phyloP scores from a whole-genome alignment of 306 rosid genomes.

The Sphenostylis stenocarpa region DNA sequence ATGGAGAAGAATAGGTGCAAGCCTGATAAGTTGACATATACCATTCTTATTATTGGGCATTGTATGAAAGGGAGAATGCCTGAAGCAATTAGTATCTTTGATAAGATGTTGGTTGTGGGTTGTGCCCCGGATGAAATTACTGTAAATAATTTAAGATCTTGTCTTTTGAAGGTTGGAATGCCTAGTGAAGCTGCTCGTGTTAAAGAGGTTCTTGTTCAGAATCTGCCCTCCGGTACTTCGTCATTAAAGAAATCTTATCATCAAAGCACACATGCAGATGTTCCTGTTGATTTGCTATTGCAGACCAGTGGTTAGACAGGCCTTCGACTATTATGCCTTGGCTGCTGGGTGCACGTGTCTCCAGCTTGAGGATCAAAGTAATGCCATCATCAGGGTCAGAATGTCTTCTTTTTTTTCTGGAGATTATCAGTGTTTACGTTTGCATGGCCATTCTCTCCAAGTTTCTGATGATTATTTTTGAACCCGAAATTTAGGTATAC shows the following conservation, averaged over 20 bases:
- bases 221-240: not conserved
- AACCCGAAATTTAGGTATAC: not conserved
- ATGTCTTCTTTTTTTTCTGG: not conserved
- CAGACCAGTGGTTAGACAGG: not conserved
- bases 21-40: slow-evolving; percentile 11
- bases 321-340: not conserved
- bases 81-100: slow-evolving; percentile 7
- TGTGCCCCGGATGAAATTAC: slow-evolving; percentile 7
- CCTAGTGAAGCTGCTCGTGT: not conserved
- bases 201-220: not conserved
- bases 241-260: not conserved
- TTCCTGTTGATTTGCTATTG: not conserved
- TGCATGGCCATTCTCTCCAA: not conserved
- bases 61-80: slow-evolving; percentile 11
- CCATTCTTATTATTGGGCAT: slow-evolving; percentile 20
- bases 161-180: slow-evolving; percentile 10
- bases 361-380: not conserved
- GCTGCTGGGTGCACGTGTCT: not conserved
- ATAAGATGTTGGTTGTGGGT: slow-evolving; percentile 3
- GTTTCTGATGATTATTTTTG: not conserved
- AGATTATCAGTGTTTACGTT: not conserved
- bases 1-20: not conserved
- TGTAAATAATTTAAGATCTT: not conserved
- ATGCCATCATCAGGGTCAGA: not conserved
- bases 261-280: not conserved